Evolutionary conservation across 2,329 filamentous ascomycete genomes (phyloP), one percentile per base, ranked within the genome.

Genomic region (Cryphonectria carpinicola): DNA sequence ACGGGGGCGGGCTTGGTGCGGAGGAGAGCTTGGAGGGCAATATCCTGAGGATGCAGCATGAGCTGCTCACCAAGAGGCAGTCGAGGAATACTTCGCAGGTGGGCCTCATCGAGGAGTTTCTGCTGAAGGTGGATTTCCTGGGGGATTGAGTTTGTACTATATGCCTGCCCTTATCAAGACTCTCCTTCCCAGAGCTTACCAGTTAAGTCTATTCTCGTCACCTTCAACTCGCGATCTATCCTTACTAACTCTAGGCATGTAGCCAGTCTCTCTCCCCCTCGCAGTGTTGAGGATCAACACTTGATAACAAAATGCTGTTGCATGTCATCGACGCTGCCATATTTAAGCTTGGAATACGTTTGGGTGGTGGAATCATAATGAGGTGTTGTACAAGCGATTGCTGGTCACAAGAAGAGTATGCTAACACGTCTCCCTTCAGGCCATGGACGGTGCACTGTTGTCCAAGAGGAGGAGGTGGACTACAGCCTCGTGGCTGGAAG

Each of bases 41-140:
- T 11, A 56, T 71, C 4, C 35, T 71, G 52, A 56, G 17, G 6
- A 14, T 68, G 32, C 69, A 71, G 54, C 62, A 68, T n/a, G 39
- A 68, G 19, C 7, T 60, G 52, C 61, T 66, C 2, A 35, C 41
- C n/a, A 52, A 56, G 66, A 66, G 69, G 37, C 69, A 71, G 17
- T 35, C 62, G 35, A 37, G 25, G 8, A 61, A 13, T 7, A 8
- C 65, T 5, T 25, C 6, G 25, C 54, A 71, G n/a, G 17, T 68
- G 22, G 62, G 43, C 41, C 58, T 37, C 5, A 46, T 68, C 25
- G 54, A 71, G 41, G 69, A 68, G 22, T 68, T 68, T 19, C 10
- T 71, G n/a, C 35, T 66, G 39, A n/a, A 39, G n/a, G 39, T 60
- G 28, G 70, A 69, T 19, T 17, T 25, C 11, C 49, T 52, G 41